phyloP scores from a whole-genome alignment of 2,329 filamentous ascomycete genomes.

The Pseudogymnoascus sp. region DNA sequence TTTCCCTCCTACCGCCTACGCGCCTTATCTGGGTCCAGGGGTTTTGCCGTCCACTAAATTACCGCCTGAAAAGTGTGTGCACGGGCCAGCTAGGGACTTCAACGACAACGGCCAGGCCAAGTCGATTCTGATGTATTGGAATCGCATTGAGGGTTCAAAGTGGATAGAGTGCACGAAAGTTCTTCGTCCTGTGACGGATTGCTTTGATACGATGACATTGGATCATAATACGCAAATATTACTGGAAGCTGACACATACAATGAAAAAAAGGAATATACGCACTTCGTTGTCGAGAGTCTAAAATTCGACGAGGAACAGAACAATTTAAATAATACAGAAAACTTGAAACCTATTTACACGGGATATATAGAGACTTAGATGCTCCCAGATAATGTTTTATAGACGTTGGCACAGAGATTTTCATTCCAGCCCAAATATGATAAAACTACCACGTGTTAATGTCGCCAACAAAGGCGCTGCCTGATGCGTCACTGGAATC shows the following conservation, averaged over 20 bases:
- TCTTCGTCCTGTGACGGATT: background rate
- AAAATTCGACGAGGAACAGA: background rate
- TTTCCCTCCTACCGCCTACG: background rate
- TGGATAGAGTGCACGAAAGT: background rate
- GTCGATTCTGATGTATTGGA: background rate
- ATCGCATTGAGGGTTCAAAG: background rate
- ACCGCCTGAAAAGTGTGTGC: background rate
- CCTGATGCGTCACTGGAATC: background rate
- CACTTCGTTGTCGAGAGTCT: background rate
- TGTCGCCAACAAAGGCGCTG: background rate
- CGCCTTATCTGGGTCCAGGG: conserved; percentile 3
- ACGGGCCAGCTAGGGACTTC: conserved; percentile 1
- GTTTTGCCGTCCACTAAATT: conserved; percentile 5
- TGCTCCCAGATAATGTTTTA: background rate
- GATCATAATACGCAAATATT: background rate
- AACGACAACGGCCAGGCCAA: background rate
- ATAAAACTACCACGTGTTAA: conserved; percentile 2
- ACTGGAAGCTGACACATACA: background rate
- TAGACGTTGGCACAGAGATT: background rate
- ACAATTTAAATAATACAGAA: background rate
- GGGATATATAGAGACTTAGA: background rate
- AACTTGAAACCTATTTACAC: background rate
- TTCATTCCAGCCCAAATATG: background rate
- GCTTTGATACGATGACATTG: background rate
- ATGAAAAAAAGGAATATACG: background rate